Evolutionary conservation across 192 early-diverging fungal species (phyloP), one percentile per base, ranked within the genome.

Genomic region (Jimgerdemannia lactiflua): DNA sequence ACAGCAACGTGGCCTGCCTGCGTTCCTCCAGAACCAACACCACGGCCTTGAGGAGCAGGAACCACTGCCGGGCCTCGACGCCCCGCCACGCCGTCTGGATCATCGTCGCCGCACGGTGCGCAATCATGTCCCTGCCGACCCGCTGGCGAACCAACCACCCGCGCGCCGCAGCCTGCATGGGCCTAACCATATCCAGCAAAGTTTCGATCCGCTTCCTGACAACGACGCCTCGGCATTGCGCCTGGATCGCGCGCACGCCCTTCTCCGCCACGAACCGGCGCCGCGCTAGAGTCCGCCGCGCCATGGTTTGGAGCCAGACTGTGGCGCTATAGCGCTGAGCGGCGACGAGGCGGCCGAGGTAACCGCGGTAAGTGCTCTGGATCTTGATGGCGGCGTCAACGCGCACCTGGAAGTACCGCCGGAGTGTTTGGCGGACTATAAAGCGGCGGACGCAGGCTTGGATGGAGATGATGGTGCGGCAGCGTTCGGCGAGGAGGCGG

Each of bases 281-380:
- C 14, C 14, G 6, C 0, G 49, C 49, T 14, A 59, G 49, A 14
- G 14, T 2, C 8, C 49, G 49, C 8, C 49, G 49, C 49, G 8
- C 49, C 49, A 59, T 59, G 49, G 49, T 14, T 14, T 59, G 49
- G 49, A 59, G 49, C 49, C 49, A 59, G 6, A 59, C 6, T 6
- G 14, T 59, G 49, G 49, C 49, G 2, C 8, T 14, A 59, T 59
- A 59, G 2, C 49, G 49, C 49, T 59, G 8, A 14, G 49, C 49
- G 14, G 49, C 74, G 1, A 65, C 74, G 3, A 8, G 64, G 39
- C 76, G 80, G 3, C 77, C 80, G 42, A 77, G 71, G 42, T 78
- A 78, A 40, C 70, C 70, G 17, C 80, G 80, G 70, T 77, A 82
- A 11, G 77, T 74, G 8, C 75, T 78, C 65, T 82, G 80, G 63